Evolutionary conservation across 2,329 filamentous ascomycete species (phyloP).

Genomic region (Aspergillus sp.): DNA sequence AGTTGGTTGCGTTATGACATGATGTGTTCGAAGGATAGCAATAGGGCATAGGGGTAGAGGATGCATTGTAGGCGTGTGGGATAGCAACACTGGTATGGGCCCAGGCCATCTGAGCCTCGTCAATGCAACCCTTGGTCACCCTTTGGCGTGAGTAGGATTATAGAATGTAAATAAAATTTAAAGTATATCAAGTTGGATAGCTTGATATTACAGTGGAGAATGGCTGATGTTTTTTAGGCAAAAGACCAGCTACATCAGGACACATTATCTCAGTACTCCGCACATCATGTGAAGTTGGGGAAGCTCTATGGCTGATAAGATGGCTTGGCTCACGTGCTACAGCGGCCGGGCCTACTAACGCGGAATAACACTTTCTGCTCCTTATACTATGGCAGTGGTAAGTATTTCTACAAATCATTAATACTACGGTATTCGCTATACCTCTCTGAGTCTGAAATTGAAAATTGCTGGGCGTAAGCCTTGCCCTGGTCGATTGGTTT

Average conservation of each 20-base stretch:
- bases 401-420: not conserved
- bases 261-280: no score
- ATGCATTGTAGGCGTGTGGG: constrained; percentile 23
- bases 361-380: not conserved
- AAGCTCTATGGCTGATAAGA: not conserved
- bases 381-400: not conserved
- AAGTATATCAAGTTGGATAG: no score
- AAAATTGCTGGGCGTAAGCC: not conserved
- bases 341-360: not conserved
- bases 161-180: no score
- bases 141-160: not conserved
- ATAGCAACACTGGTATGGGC: not conserved
- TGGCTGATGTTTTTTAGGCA: no score
- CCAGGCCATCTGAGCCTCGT: not conserved
- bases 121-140: not conserved
- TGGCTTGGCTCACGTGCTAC: not conserved
- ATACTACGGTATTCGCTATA: not conserved
- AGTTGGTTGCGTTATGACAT: constrained; percentile 68
- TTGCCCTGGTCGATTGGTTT: no score
- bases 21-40: constrained; percentile 73
- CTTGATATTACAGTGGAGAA: no score
- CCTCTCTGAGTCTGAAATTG: not conserved
- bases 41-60: constrained; percentile 60
- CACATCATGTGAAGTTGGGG: no score
- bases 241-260: no score